phyloP scores from a whole-genome alignment of 805 yeast species.

The Jamesozyma piceae region DNA sequence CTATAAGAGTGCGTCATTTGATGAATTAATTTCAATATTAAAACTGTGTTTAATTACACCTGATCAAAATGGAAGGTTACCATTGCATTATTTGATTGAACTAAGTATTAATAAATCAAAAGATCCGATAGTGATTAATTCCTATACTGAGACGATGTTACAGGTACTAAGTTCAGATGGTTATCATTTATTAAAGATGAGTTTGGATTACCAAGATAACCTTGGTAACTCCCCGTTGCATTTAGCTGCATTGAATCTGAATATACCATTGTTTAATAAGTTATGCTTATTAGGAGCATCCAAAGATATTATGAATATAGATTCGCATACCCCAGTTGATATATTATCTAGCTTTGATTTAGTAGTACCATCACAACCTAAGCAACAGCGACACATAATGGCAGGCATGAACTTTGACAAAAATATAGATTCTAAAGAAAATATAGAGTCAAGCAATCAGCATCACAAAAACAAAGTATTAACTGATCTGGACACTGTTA shows the following conservation, averaged over 20 bases:
- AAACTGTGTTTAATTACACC: conserved; percentile 62
- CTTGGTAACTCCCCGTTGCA: conserved; percentile 83
- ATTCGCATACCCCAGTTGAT: conserved; percentile 23
- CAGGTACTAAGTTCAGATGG: conserved; percentile 34
- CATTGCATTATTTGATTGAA: conserved; percentile 59
- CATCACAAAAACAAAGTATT: neutral
- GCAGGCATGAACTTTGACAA: neutral
- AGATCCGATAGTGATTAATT: conserved; percentile 39
- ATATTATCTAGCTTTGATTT: conserved; percentile 17
- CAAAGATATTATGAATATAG: conserved; percentile 23
- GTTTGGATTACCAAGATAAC: conserved; percentile 67
- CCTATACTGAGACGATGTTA: conserved; percentile 46
- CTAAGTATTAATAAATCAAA: conserved; percentile 42
- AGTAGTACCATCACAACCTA: neutral
- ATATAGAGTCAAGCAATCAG: neutral
- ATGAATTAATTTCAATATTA: conserved; percentile 46
- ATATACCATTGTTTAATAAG: conserved; percentile 26
- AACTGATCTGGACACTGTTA: neutral
- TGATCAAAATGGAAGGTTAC: conserved; percentile 62
- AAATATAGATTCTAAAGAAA: neutral
- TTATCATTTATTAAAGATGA: conserved; percentile 41
- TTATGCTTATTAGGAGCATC: conserved; percentile 28
- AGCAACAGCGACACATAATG: neutral
- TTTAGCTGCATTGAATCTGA: conserved; percentile 43
- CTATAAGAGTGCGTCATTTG: conserved; percentile 52